phyloP scores from a whole-genome alignment of 495 filamentous ascomycete species.

The Sabuloglossum arenarium region DNA sequence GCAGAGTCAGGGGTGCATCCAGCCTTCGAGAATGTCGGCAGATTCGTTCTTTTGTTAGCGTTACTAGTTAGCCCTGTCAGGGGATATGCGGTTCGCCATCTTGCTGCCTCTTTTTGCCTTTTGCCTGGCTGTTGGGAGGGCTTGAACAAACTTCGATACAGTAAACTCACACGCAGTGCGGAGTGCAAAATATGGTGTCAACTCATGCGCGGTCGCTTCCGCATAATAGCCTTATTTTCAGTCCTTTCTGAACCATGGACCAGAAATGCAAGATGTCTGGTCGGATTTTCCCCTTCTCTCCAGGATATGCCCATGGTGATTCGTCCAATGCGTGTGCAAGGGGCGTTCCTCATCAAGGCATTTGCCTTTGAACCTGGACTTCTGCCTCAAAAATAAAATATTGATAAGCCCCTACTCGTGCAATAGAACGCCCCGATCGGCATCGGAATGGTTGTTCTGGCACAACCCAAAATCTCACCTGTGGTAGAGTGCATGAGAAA shows the following conservation, averaged over 20 bases:
- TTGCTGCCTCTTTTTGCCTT: not conserved
- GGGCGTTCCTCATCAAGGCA: not conserved
- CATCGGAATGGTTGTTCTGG: not conserved
- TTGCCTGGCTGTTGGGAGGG: not conserved
- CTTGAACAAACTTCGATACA: not conserved
- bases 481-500: not conserved
- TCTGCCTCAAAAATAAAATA: not conserved
- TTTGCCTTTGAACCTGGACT: not conserved
- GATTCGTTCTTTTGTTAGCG: not conserved
- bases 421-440: not conserved
- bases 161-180: not conserved
- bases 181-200: not conserved
- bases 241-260: not conserved
- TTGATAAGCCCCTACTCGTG: not conserved
- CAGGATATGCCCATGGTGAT: not conserved
- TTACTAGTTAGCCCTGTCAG: too few relatives aligned
- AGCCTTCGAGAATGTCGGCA: constrained; percentile 3
- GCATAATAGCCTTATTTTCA: not conserved
- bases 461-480: not conserved
- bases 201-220: not conserved
- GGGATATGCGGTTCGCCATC: not conserved
- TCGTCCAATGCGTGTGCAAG: not conserved
- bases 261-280: not conserved
- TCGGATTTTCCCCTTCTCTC: not conserved
- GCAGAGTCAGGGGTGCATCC: not conserved